phyloP scores from a whole-genome alignment of 176 grass and related monocot species.

The Musa troglodytarum region DNA sequence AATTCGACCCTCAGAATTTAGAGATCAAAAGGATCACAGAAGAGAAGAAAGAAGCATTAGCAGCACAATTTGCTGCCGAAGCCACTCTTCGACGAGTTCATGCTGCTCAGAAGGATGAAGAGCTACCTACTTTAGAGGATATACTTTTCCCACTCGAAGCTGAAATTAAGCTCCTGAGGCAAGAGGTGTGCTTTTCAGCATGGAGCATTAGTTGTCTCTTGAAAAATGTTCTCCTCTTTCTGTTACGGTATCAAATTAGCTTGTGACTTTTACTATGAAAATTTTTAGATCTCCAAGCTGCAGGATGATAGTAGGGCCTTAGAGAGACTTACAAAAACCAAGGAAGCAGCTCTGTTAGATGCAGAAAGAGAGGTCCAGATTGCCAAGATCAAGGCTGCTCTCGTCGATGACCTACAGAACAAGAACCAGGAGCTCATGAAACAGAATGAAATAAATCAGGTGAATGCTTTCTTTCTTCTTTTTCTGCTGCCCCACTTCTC shows the following conservation, averaged over 20 bases:
- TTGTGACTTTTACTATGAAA: not conserved
- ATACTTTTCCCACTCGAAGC: conserved; percentile 22
- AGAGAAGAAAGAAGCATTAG: conserved; percentile 23
- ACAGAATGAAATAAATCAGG: conserved; percentile 22
- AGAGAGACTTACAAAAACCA: conserved; percentile 21
- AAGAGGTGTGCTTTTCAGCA: conserved; percentile 4
- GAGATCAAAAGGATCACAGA: conserved; percentile 18
- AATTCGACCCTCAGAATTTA: conserved; percentile 14
- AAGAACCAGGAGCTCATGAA: conserved; percentile 23
- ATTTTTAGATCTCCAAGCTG: conserved; percentile 14
- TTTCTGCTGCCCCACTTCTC: not conserved
- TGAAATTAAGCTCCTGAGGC: conserved; percentile 19
- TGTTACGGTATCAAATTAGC: not conserved
- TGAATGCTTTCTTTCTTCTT: not conserved
- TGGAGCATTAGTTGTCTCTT: not conserved
- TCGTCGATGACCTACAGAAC: conserved; percentile 19
- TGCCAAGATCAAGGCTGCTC: conserved; percentile 16
- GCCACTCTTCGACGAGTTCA: conserved; percentile 18
- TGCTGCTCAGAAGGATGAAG: conserved; percentile 20
- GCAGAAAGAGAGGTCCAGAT: conserved; percentile 22
- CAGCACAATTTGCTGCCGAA: conserved; percentile 21
- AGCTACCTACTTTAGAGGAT: conserved; percentile 11
- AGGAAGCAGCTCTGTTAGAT: conserved; percentile 24
- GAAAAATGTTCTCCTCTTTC: not conserved
- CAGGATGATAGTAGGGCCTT: conserved; percentile 23